A percentile compares a stretch with the other conserved stretches of the same genome.
Evolutionary conservation across 257 asterid species (phyloP).

Genomic region (Cynanchum wilfordii): DNA sequence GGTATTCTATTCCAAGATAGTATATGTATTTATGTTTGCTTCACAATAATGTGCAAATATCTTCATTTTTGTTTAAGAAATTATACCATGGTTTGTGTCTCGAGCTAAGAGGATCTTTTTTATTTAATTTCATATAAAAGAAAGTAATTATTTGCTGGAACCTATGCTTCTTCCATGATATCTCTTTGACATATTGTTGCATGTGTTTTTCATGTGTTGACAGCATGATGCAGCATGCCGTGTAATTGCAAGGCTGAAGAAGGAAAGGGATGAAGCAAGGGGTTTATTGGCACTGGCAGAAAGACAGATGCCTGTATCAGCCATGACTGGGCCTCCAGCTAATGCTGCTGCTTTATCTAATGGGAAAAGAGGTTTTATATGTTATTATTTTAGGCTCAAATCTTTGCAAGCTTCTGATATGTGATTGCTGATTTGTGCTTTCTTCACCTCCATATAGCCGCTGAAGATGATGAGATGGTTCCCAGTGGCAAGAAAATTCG

Average conservation of each 20-base stretch:
- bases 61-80: background rate
- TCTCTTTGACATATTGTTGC: background rate
- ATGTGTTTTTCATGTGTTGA: slow-evolving; percentile 18
- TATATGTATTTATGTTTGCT: slow-evolving; percentile 1
- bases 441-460: slow-evolving; percentile 41
- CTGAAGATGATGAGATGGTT: slow-evolving; percentile 67
- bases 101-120: background rate
- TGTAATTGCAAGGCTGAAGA: slow-evolving; percentile 95
- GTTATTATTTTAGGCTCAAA: background rate
- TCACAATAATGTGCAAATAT: background rate
- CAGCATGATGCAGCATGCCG: slow-evolving; percentile 99
- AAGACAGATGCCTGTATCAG: slow-evolving; percentile 67
- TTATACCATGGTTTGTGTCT: background rate
- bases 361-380: slow-evolving; percentile 82
- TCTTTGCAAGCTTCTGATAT: background rate
- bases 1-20: slow-evolving; percentile 4
- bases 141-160: background rate
- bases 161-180: background rate
- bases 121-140: background rate
- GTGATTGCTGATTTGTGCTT: slow-evolving; percentile 18
- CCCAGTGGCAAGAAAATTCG: slow-evolving; percentile 74
- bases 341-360: slow-evolving; percentile 56
- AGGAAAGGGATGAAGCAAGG: slow-evolving; percentile 97
- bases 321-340: slow-evolving; percentile 34
- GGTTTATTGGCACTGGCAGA: slow-evolving; percentile 74